A percentile compares a stretch with the other conserved stretches of the same genome.
Evolutionary conservation across 345 rosid genomes (phyloP).

Genomic region (Chamaenerion angustifolium): DNA sequence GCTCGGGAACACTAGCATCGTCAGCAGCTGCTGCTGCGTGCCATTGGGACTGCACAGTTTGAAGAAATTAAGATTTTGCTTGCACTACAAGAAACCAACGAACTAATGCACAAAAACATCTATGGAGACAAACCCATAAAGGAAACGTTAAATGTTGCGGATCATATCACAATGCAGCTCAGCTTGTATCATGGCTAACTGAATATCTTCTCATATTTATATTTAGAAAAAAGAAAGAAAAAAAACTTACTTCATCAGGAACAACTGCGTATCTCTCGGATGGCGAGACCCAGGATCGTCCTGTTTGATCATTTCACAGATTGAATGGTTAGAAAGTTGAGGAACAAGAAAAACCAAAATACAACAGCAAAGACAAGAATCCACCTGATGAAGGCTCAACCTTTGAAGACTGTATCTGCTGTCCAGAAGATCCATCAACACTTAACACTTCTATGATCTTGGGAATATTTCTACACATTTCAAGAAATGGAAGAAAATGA

Average conservation of each 20-base stretch:
- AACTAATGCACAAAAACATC: too few species aligned
- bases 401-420: slow-evolving; percentile 52
- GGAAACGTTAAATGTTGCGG: too few species aligned
- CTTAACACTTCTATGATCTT: slow-evolving; percentile 62
- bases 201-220: too few species aligned
- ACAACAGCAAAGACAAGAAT: not conserved
- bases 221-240: too few species aligned
- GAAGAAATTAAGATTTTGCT: too few species aligned
- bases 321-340: not conserved
- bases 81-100: too few species aligned
- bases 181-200: too few species aligned
- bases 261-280: slow-evolving; percentile 89
- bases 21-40: slow-evolving; percentile 29
- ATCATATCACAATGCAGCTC: too few species aligned
- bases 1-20: slow-evolving; percentile 65
- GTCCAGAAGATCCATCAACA: slow-evolving; percentile 71
- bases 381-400: slow-evolving; percentile 63
- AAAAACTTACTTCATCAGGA: slow-evolving; percentile 40
- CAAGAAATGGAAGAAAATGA: not conserved
- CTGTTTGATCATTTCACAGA: slow-evolving; percentile 20
- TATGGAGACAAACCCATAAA: too few species aligned
- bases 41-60: slow-evolving; percentile 22
- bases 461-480: slow-evolving; percentile 43
- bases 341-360: not conserved
- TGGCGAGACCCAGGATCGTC: slow-evolving; percentile 78